phyloP scores from a whole-genome alignment of 345 rosid genomes.

The Aethionema arabicum region DNA sequence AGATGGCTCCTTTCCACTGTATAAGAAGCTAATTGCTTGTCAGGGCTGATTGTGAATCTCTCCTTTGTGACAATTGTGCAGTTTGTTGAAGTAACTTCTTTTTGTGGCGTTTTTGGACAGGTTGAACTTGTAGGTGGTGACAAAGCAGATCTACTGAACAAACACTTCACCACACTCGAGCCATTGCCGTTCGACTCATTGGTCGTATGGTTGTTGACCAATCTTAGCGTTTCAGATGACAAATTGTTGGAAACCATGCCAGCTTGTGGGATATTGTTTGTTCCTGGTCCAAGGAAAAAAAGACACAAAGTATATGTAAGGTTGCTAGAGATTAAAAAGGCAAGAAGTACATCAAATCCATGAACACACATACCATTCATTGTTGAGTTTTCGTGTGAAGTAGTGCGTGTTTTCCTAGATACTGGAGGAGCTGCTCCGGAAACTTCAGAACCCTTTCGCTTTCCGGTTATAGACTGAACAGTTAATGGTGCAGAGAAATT shows the following conservation, averaged over 20 bases:
- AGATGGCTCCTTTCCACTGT: constrained; percentile 70
- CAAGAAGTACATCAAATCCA: background rate
- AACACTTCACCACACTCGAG: constrained; percentile 60
- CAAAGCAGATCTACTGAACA: constrained; percentile 47
- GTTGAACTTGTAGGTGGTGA: constrained; percentile 49
- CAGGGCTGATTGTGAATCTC: constrained; percentile 67
- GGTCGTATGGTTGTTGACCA: constrained; percentile 17
- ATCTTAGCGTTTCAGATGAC: constrained; percentile 29
- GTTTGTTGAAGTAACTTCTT: constrained; percentile 52
- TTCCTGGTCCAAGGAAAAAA: constrained; percentile 17
- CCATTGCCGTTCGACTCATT: constrained; percentile 34
- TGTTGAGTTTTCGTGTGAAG: constrained; percentile 33
- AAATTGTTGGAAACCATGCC: constrained; percentile 19
- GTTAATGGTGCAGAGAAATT: constrained; percentile 35
- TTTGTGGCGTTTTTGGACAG: constrained; percentile 65
- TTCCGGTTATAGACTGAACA: constrained; percentile 42
- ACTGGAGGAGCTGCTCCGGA: constrained; percentile 38
- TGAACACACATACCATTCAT: constrained; percentile 43
- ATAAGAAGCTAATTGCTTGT: constrained; percentile 55
- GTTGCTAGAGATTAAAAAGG: background rate
- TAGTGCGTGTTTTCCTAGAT: constrained; percentile 48
- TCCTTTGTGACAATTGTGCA: constrained; percentile 69
- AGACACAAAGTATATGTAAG: constrained; percentile 4
- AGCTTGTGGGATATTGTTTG: constrained; percentile 21
- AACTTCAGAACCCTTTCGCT: constrained; percentile 45